These are phyloP conservation scores for Clonostachys solani DNA, from an alignment of 2,329 filamentous ascomycete genomes.

Conservation along the genomic window DNA sequence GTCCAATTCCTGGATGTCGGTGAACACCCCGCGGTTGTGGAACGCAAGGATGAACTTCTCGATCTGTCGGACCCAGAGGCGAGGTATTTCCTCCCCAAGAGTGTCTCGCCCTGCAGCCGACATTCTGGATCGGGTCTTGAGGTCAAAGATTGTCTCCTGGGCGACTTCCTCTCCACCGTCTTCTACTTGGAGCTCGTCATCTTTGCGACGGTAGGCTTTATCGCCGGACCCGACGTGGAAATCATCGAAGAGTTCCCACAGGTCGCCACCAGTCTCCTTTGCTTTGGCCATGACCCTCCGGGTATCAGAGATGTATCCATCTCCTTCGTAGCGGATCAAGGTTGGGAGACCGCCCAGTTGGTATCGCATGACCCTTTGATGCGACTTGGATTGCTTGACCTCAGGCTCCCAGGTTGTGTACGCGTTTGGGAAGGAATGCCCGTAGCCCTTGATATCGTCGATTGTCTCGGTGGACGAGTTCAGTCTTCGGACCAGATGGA, in stretches of 20 bases:
- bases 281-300: not conserved
- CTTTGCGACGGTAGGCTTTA: not conserved
- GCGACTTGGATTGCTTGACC: slow-evolving; percentile 49
- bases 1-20: slow-evolving; percentile 21
- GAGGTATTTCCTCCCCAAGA: slow-evolving; percentile 22
- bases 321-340: slow-evolving; percentile 48
- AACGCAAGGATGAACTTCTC: slow-evolving; percentile 27
- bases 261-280: not conserved
- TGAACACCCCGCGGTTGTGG: slow-evolving; percentile 23
- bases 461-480: slow-evolving; percentile 55
- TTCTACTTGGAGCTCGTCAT: slow-evolving; percentile 3
- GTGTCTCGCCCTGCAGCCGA: slow-evolving; percentile 6
- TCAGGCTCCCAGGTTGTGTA: slow-evolving; percentile 60
- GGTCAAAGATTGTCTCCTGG: slow-evolving; percentile 24
- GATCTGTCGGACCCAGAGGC: slow-evolving; percentile 28
- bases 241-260: not conserved
- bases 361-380: slow-evolving; percentile 60
- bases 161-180: slow-evolving; percentile 12
- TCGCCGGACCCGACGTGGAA: not conserved
- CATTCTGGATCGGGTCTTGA: slow-evolving; percentile 25
- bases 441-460: slow-evolving; percentile 51
- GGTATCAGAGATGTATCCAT: slow-evolving; percentile 43
- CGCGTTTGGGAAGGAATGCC: slow-evolving; percentile 62
- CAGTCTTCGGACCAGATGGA: slow-evolving; percentile 57
- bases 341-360: slow-evolving; percentile 36